Base-by-base conservation (phyloP, 2,329 filamentous ascomycete genomes). In the Colletotrichum chlorophyti region DNA sequence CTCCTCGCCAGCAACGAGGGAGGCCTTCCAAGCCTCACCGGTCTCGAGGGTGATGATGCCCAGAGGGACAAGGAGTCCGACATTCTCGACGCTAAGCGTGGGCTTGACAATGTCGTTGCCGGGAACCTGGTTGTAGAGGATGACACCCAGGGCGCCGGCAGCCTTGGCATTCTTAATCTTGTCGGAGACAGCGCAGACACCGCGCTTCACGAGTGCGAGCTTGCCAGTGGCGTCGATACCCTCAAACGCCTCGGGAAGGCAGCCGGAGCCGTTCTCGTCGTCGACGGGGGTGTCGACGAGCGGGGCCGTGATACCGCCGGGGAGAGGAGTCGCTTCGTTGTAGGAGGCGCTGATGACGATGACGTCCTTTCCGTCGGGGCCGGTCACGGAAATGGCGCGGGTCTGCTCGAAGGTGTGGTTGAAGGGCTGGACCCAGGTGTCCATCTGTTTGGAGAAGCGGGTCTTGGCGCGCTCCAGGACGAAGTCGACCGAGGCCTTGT, bases 121-220 rank as follows among this genome's bases (percentile, higher is more conserved):
- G 0, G 78, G 72, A 2, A 72, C 76, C 60, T 89, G 86, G 76
- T 90, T 85, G 68, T 86, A 88, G 46, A 90, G 76, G 27, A 90
- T 70, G 0, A 80, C 76, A 26, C 69, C 77, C 4, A 74, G 23
- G 3, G 77, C 78, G 32, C 77, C 77, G 1, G 72, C 68, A 6
- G 71, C 67, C 65, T 71, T 76, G 10, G 78, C 78, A 4, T 78
- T 68, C 64, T 72, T 74, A 29, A 79, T 69, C 65, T 80, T 81
- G 29, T 76, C 72, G 0, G 71, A 64, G 27, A 80, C 71, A 23
- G 74, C 70, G 52, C 78, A 81, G 12, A 58, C 57, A 23, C 78
- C 78, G 3, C 78, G 72, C 71, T 78, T 78, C 11, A 80, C 66
- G 9, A 80, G 75, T 1, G 71, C 76, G 26, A 81, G 69, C 64